phyloP scores from a whole-genome alignment of 2,329 filamentous ascomycete species.

The Ophidiomyces ophidiicola region DNA sequence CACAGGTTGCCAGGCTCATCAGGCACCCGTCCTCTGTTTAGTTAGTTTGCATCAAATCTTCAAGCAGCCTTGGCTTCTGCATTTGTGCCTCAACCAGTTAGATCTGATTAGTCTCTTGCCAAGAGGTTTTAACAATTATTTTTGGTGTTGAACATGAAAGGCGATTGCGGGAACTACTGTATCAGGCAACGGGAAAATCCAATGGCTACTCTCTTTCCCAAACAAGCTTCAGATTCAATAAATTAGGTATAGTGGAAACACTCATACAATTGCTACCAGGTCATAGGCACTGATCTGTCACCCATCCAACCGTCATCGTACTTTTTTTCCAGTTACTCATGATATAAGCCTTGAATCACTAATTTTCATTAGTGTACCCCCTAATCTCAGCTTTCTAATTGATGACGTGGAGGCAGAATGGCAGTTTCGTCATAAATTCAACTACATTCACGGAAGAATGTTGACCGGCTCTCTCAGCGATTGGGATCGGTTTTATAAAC shows the following conservation, averaged over 20 bases:
- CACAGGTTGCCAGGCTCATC: not conserved
- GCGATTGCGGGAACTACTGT: constrained; percentile 8
- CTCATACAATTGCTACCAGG: too few species aligned
- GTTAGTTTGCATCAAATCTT: constrained; percentile 7
- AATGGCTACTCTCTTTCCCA: too few species aligned
- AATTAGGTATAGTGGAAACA: too few species aligned
- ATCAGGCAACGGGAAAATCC: constrained; percentile 1
- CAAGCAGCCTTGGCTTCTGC: not conserved
- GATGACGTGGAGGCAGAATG: constrained; percentile 19
- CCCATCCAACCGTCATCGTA: constrained; percentile 9
- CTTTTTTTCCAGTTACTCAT: not conserved
- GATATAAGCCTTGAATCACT: not conserved
- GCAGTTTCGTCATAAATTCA: constrained; percentile 18
- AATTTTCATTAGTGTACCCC: constrained; percentile 16
- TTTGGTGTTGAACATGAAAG: not conserved
- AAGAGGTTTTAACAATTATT: constrained; percentile 6
- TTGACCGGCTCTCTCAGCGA: constrained; percentile 16
- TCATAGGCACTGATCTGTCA: constrained; percentile 12
- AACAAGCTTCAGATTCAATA: too few species aligned
- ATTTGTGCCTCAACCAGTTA: constrained; percentile 3
- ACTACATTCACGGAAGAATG: constrained; percentile 17
- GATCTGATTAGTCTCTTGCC: constrained; percentile 7
- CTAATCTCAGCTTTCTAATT: constrained; percentile 18
- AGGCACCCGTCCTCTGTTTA: constrained; percentile 4
- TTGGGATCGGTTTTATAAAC: constrained; percentile 15